Percentiles rank a stretch among this genome's conserved stretches.
Evolutionary conservation across 441 rosid genomes (phyloP).

Genomic region (Gossypium trilobum): DNA sequence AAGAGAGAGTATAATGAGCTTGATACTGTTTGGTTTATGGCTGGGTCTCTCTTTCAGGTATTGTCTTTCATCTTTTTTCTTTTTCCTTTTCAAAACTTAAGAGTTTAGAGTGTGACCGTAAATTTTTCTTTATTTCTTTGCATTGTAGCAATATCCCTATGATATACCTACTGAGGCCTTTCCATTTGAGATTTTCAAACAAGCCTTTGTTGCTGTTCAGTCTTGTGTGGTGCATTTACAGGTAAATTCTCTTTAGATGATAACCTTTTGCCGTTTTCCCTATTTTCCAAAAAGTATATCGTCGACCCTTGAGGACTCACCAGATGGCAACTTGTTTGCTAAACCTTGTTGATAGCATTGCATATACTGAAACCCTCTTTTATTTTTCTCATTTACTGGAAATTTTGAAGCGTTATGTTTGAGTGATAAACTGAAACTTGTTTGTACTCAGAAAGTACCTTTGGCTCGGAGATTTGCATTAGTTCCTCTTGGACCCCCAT

Average conservation of each 20-base stretch:
- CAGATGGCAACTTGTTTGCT: neutral
- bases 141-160: slow-evolving; percentile 82
- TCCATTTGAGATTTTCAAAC: slow-evolving; percentile 78
- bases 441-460: slow-evolving; percentile 69
- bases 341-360: neutral
- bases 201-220: slow-evolving; percentile 92
- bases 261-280: too few species aligned
- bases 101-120: neutral
- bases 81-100: neutral
- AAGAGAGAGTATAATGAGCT: slow-evolving; percentile 76
- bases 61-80: neutral
- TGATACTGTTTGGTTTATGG: slow-evolving; percentile 97
- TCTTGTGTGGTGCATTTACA: slow-evolving; percentile 95
- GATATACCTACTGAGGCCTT: slow-evolving; percentile 95
- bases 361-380: neutral
- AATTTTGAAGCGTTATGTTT: slow-evolving; percentile 4
- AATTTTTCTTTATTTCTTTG: neutral
- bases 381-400: neutral
- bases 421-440: slow-evolving; percentile 15
- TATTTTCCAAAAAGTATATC: too few species aligned
- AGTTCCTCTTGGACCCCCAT: slow-evolving; percentile 96
- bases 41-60: slow-evolving; percentile 96
- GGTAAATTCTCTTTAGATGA: slow-evolving; percentile 28
- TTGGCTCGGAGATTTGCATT: slow-evolving; percentile 92
- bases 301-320: neutral